Evolutionary conservation across 176 grass and related monocot genomes (phyloP).

Genomic region (Aegilops speltoides): DNA sequence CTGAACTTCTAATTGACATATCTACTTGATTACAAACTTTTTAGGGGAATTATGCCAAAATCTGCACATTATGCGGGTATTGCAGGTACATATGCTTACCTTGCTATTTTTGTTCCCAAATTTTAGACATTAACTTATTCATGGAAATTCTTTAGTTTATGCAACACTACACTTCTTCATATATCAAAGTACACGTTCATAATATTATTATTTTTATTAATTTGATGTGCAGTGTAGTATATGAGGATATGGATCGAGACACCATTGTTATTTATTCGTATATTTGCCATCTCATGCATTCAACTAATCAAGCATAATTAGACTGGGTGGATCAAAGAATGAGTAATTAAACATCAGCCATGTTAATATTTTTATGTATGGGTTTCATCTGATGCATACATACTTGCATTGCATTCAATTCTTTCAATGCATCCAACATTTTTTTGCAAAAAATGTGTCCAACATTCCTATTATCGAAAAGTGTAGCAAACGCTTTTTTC

Average conservation of each 20-base stretch:
- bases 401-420: constrained; percentile 14
- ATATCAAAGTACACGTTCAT: neutral
- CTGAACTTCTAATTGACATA: neutral
- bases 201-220: neutral
- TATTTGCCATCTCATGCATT: neutral
- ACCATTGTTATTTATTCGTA: neutral
- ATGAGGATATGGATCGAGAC: neutral
- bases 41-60: constrained; percentile 34
- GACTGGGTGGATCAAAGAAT: neutral
- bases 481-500: neutral
- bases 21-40: constrained; percentile 31
- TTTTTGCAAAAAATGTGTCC: neutral
- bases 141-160: neutral
- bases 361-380: neutral
- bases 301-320: neutral
- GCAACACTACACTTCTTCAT: neutral
- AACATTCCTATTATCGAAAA: too few relatives aligned
- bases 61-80: constrained; percentile 20
- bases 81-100: constrained; percentile 17
- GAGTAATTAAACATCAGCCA: too few relatives aligned
- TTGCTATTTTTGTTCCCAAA: constrained; percentile 1
- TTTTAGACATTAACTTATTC: neutral
- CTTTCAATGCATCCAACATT: constrained; percentile 6
- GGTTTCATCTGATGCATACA: neutral
- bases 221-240: neutral